These are phyloP conservation scores for Backusella parvicylindrica DNA, from an alignment of 192 early-diverging fungal genomes.

Conservation along the genomic window DNA sequence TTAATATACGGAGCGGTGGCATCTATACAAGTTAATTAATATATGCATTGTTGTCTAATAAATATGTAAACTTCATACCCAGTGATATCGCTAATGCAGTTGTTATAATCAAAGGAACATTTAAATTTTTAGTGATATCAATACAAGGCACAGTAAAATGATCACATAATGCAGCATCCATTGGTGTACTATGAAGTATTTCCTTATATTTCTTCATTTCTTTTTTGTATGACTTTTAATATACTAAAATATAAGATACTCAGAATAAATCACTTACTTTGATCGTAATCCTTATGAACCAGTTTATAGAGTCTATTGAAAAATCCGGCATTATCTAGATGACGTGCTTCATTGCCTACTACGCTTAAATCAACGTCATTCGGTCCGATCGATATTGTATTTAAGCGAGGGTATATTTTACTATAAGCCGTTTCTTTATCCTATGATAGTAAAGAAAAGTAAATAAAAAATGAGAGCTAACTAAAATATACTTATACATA, in stretches of 20 bases:
- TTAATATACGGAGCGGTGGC: conserved; percentile 13
- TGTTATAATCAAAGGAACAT: conserved; percentile 24
- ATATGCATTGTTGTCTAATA: not conserved
- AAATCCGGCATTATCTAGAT: not conserved
- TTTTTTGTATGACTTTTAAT: not conserved
- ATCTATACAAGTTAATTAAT: not conserved
- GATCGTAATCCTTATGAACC: not conserved
- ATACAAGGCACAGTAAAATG: conserved; percentile 17
- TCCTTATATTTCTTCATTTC: not conserved
- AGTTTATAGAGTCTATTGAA: not conserved
- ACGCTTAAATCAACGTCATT: not conserved
- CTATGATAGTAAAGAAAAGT: not conserved
- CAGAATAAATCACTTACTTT: not conserved
- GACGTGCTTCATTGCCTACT: not conserved
- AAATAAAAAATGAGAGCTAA: not conserved
- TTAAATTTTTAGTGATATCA: not conserved
- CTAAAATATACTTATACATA: not conserved
- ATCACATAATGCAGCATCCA: conserved; percentile 20
- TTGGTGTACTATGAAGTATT: not conserved
- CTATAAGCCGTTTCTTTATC: not conserved
- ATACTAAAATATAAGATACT: not conserved
- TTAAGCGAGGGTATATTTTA: not conserved
- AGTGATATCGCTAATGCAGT: conserved; percentile 10
- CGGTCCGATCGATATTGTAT: not conserved
- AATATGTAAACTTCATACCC: conserved; percentile 3